A percentile compares a stretch with the other conserved stretches of the same genome.
Evolutionary conservation across 1,284 basidiomycete species (phyloP).

Genomic region (Heterobasidion annosum): DNA sequence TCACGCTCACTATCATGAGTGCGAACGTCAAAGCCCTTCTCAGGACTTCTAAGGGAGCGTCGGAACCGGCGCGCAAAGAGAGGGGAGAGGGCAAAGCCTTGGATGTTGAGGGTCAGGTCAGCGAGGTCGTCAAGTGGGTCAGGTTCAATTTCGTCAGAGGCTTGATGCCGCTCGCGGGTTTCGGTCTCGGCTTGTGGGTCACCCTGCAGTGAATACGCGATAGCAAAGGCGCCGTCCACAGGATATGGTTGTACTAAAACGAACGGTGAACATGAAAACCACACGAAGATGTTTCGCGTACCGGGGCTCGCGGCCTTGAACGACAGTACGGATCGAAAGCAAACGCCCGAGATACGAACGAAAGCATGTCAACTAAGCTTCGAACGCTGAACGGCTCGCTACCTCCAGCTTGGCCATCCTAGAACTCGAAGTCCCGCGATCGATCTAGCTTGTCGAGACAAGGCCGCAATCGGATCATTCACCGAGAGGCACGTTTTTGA

Average conservation of each 20-base stretch:
- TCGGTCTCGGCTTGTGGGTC: background rate
- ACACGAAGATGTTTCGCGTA: no score
- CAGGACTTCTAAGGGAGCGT: background rate
- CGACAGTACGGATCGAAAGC: no score
- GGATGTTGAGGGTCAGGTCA: slow-evolving; percentile 1
- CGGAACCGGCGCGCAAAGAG: background rate
- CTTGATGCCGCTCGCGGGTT: background rate
- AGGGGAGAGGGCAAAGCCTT: background rate
- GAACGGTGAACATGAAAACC: background rate
- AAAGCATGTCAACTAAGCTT: no score
- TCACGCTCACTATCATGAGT: slow-evolving; percentile 1
- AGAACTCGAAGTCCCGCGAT: no score
- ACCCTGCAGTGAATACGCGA: background rate
- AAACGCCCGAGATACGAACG: no score
- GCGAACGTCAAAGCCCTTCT: background rate
- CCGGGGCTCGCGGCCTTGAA: no score
- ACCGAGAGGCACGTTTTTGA: no score
- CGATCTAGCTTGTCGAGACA: no score
- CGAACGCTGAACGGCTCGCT: no score
- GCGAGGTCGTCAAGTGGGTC: slow-evolving; percentile 1
- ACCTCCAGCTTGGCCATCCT: no score
- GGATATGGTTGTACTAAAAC: background rate
- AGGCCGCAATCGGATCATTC: no score
- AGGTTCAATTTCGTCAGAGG: slow-evolving; percentile 1
- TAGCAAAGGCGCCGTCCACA: background rate